These are phyloP conservation scores for Mucor mucedo DNA, from an alignment of 371 early-diverging fungal genomes.

Conservation along the genomic window DNA sequence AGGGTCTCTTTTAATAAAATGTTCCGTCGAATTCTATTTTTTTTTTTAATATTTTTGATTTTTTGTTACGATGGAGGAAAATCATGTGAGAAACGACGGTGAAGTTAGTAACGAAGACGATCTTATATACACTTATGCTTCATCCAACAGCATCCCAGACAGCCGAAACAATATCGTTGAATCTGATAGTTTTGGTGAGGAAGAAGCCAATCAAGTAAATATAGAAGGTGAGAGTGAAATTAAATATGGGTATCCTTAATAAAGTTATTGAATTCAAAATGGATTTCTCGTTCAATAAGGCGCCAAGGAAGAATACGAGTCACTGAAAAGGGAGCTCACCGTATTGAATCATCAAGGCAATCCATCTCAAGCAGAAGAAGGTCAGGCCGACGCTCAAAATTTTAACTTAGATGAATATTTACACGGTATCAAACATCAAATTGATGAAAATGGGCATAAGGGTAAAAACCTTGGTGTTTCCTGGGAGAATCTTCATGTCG, in stretches of 20 bases:
- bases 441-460: slow-evolving; percentile 30
- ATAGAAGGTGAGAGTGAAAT: slow-evolving; percentile 25
- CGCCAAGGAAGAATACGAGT: slow-evolving; percentile 42
- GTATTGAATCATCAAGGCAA: slow-evolving; percentile 16
- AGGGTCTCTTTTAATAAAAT: too few species aligned
- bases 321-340: slow-evolving; percentile 34
- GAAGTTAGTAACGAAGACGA: too few species aligned
- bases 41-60: too few species aligned
- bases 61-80: too few species aligned
- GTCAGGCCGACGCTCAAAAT: slow-evolving; percentile 21
- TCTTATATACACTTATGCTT: too few species aligned
- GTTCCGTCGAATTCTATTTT: too few species aligned
- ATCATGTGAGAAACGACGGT: too few species aligned
- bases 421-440: slow-evolving; percentile 23
- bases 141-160: too few species aligned
- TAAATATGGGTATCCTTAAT: too few species aligned
- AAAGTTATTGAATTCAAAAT: too few species aligned
- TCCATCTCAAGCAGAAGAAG: slow-evolving; percentile 23
- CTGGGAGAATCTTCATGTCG: slow-evolving; percentile 53
- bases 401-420: slow-evolving; percentile 45
- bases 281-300: slow-evolving; percentile 9
- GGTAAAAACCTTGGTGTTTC: slow-evolving; percentile 50
- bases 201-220: slow-evolving; percentile 41
- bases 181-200: slow-evolving; percentile 36
- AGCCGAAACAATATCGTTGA: neutral